These are phyloP conservation scores for Aspergillus novoparasiticus DNA, from an alignment of 2,329 filamentous ascomycete species.

Conservation along the genomic window DNA sequence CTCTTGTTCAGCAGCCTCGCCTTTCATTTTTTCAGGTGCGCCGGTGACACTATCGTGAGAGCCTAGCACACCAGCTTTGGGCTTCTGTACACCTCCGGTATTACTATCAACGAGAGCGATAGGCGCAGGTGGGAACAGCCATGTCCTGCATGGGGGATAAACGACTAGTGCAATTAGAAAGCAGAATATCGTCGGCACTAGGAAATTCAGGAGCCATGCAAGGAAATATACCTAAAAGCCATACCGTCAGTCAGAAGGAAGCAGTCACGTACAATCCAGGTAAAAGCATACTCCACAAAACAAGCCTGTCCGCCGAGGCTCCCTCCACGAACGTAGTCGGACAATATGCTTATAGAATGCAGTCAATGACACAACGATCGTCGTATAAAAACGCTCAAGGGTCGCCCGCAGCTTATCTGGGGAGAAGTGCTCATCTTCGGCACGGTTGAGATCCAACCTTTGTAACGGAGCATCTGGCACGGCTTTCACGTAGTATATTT, in stretches of 20 bases:
- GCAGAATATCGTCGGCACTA: conserved; percentile 62
- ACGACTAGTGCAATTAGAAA: conserved; percentile 67
- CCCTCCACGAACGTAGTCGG: conserved; percentile 77
- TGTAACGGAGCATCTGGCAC: conserved; percentile 63
- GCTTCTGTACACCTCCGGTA: conserved; percentile 76
- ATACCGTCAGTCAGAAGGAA: not conserved
- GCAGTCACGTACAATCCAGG: not conserved
- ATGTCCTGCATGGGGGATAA: conserved; percentile 62
- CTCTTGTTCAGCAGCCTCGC: conserved; percentile 81
- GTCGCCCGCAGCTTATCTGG: conserved; percentile 80
- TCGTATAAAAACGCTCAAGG: conserved; percentile 80
- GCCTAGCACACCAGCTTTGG: conserved; percentile 72
- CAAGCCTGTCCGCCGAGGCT: conserved; percentile 64
- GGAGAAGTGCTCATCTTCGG: conserved; percentile 81
- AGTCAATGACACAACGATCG: conserved; percentile 68
- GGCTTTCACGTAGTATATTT: conserved; percentile 72
- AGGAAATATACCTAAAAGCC: conserved; percentile 53
- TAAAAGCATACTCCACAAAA: conserved; percentile 50
- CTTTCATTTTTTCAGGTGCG: conserved; percentile 79
- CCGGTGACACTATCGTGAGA: conserved; percentile 78
- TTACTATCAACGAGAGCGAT: conserved; percentile 70
- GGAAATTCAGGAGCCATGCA: conserved; percentile 74
- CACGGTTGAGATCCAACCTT: conserved; percentile 76
- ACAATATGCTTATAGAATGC: conserved; percentile 72
- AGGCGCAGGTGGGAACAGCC: conserved; percentile 77